Evolutionary conservation across 371 early-diverging fungal genomes (phyloP), one percentile per base, ranked within the genome.

Genomic region (Gilbertella persicaria): DNA sequence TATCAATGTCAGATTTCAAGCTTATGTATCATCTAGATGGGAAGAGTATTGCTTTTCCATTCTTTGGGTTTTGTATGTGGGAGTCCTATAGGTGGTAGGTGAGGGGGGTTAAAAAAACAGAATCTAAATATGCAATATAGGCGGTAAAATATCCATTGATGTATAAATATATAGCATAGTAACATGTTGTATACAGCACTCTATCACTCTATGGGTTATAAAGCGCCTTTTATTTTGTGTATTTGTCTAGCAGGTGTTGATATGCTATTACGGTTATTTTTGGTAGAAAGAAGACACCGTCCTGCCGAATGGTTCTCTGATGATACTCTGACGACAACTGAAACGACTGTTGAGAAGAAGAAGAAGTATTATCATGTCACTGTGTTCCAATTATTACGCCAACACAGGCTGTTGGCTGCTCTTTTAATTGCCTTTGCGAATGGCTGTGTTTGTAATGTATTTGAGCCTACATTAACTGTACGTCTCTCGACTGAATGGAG

Each of bases 191-290:
- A 2, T 19, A 10, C 28, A 69, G 66, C 56, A 5, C 64, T 79
- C 2, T 73, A 88, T 10, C 86, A 82, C 44, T 59, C 72, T 5
- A 62, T 71, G 43, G 87, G 87, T 20, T 66, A 73, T 7, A 60
- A 68, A 14, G 81, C 85, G 0, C 87, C 90, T 5, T 88, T 88
- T 47, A 72, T 79, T 21, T 82, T 91, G 46, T 80, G 83, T 17
- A 75, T 76, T 23, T 72, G 62, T 0, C 61, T 91, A 16, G 71
- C 84, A 0, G 60, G 53, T 0, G 26, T 87, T 1, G 87, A 78
- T 45, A 53, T 78, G 20, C 3, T 58, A 7, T 55, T 73, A 14
- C 70, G 78, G 26, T n/a, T 74, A 14, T 37, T 70, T 42, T 47
- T 78, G 17, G 63, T 78, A 19, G 78, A 78, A 49, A 59, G 66